Base-by-base conservation (phyloP, 106 monocot genomes). In the Apostasia ramifera region DNA sequence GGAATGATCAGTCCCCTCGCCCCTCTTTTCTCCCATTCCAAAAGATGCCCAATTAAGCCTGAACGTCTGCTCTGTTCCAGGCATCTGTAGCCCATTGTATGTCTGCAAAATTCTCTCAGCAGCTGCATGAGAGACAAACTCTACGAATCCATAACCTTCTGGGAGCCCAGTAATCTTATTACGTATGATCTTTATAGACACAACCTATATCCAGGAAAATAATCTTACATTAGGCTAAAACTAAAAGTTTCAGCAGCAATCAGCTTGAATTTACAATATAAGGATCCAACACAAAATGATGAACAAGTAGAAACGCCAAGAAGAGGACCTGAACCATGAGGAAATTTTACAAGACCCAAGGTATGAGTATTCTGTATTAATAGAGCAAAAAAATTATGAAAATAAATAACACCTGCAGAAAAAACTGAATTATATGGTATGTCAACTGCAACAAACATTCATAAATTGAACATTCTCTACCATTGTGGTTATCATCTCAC, bases 41-140 rank as follows among this genome's bases (percentile, higher is more conserved):
- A 92, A 97, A 44, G 97, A 92, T 65, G 97, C 97, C 97, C 97
- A 97, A 75, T 97, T 97, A 55, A 97, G 67, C 47, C 97, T 75
- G 57, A 87, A 97, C 26, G 82, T 72, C 48, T 92, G 92, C 40
- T 97, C 97, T 53, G 92, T 92, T 75, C 89, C 92, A 64, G 97
- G 97, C 97, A 97, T 97, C 48, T 54, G 86, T 40, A 77, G 52
- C n/a, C 97, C 97, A 76, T 92, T 97, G 53, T 92, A 97, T 63
- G 85, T 73, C 76, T 92, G 92, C 14, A 97, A 63, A 66, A 97
- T 76, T 74, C 84, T 72, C 52, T 97, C 97, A 11, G 97, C 97
- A 15, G 92, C 89, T 41, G 82, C 77, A 75, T 97, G 97, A 41
- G 97, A 89, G 70, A 77, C 70, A 67, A 97, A 97, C 59, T 97